Conservation (phyloP, 306 rosid species). For the Cicer bijugum region DNA sequence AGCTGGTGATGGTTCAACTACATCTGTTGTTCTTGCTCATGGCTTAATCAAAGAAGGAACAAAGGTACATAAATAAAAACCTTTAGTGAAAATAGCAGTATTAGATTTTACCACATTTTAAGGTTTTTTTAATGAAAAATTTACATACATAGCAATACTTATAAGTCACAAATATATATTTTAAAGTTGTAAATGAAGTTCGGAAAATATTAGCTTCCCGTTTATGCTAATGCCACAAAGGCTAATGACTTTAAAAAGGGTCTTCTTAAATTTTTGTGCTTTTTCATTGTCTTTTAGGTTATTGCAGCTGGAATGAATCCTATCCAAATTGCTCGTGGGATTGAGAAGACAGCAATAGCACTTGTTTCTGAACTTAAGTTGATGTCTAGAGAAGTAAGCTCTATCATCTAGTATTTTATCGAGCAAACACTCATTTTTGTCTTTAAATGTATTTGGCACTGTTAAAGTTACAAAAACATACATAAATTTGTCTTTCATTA, state of each 20-base stretch:
- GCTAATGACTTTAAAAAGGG: not conserved
- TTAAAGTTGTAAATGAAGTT: conserved; percentile 3
- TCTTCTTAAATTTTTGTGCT: conserved; percentile 8
- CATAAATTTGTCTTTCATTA: too few species aligned
- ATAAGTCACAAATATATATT: not conserved
- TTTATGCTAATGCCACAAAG: conserved; percentile 4
- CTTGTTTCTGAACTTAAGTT: conserved; percentile 78
- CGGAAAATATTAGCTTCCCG: conserved; percentile 2
- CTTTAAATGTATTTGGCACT: too few species aligned
- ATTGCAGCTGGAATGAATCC: conserved; percentile 93
- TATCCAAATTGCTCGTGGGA: conserved; percentile 86
- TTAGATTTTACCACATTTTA: conserved; percentile 25
- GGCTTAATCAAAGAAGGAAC: conserved; percentile 91
- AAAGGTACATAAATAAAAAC: conserved; percentile 60
- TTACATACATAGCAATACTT: not conserved
- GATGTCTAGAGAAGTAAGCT: conserved; percentile 79
- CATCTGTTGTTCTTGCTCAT: conserved; percentile 87
- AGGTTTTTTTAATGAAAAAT: conserved; percentile 6
- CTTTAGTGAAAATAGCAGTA: not conserved
- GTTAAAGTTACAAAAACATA: too few species aligned
- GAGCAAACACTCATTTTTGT: too few species aligned
- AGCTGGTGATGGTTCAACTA: conserved; percentile 96
- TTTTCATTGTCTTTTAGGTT: conserved; percentile 58
- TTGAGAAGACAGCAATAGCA: conserved; percentile 79
- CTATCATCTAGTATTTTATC: not conserved